phyloP scores from a whole-genome alignment of 2,329 filamentous ascomycete genomes.

The Phaeosphaeria sp. region DNA sequence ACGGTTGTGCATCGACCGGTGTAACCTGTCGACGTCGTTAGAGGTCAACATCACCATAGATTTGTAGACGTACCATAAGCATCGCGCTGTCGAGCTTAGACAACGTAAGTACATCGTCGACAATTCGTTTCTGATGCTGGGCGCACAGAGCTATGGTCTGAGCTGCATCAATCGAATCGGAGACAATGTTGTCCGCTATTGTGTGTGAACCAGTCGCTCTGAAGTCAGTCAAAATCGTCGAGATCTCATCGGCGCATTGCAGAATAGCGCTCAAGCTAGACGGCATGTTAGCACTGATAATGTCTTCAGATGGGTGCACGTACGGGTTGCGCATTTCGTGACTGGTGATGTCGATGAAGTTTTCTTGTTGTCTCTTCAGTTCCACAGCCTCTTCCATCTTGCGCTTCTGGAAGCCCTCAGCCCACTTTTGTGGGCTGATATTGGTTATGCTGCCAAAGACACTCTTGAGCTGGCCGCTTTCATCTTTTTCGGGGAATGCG shows the following conservation, averaged over 20 bases:
- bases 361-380: conserved; percentile 80
- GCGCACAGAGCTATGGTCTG: conserved; percentile 80
- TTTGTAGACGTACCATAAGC: conserved; percentile 58
- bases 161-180: conserved; percentile 72
- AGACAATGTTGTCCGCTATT: conserved; percentile 56
- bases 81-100: conserved; percentile 75
- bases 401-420: conserved; percentile 78
- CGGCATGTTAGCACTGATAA: neutral
- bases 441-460: conserved; percentile 85
- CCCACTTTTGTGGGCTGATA: conserved; percentile 85
- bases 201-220: conserved; percentile 56
- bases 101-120: conserved; percentile 56
- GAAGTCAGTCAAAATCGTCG: conserved; percentile 55
- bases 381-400: conserved; percentile 82
- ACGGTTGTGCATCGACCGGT: conserved; percentile 71
- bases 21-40: conserved; percentile 55
- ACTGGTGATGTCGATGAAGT: conserved; percentile 80
- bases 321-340: conserved; percentile 78
- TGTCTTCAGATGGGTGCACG: neutral
- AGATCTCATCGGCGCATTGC: conserved; percentile 79
- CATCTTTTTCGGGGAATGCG: conserved; percentile 74
- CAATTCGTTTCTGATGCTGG: conserved; percentile 73
- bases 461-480: conserved; percentile 69
- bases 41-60: neutral
- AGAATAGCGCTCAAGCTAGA: conserved; percentile 68